These are phyloP conservation scores for Scenedesmus sp. DNA, from an alignment of 163 green algal species.

Conservation along the genomic window DNA sequence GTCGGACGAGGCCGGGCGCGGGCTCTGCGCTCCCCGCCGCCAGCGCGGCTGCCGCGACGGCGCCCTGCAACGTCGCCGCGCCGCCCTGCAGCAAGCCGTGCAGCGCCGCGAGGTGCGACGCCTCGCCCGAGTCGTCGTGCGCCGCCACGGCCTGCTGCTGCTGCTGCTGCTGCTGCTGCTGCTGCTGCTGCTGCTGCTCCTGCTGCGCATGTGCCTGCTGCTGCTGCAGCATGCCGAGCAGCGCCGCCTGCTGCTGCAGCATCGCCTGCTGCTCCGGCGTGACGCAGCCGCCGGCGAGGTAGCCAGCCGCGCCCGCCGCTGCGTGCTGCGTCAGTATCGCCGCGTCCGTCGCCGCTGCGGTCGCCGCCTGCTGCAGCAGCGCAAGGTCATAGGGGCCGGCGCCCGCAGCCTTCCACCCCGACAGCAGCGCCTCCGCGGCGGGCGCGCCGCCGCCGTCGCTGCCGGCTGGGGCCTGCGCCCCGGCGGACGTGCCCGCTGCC, in stretches of 20 bases:
- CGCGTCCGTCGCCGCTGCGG: conserved; percentile 4
- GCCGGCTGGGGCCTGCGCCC: no score
- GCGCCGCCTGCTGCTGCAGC: neutral
- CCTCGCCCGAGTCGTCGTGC: neutral
- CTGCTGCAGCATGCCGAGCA: neutral
- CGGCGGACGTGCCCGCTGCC: neutral
- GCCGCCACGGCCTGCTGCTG: neutral
- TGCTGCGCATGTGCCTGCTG: neutral
- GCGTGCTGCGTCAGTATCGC: neutral
- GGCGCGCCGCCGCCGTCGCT: no score
- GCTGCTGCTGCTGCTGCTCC: conserved; percentile 10
- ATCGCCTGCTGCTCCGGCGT: neutral
- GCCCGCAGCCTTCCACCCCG: no score
- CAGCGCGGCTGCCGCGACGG: neutral
- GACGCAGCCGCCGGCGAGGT: no score
- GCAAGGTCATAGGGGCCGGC: neutral
- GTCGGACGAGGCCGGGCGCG: neutral
- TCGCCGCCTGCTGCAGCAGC: conserved; percentile 15
- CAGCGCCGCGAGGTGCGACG: neutral
- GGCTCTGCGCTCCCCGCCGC: no score
- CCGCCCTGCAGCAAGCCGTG: neutral
- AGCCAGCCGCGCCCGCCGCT: no score
- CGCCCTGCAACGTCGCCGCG: neutral
- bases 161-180: conserved; percentile 17
- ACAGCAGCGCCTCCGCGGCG: no score